These are phyloP conservation scores for Clonostachys byssicola DNA, from an alignment of 2,329 filamentous ascomycete species.

Conservation along the genomic window DNA sequence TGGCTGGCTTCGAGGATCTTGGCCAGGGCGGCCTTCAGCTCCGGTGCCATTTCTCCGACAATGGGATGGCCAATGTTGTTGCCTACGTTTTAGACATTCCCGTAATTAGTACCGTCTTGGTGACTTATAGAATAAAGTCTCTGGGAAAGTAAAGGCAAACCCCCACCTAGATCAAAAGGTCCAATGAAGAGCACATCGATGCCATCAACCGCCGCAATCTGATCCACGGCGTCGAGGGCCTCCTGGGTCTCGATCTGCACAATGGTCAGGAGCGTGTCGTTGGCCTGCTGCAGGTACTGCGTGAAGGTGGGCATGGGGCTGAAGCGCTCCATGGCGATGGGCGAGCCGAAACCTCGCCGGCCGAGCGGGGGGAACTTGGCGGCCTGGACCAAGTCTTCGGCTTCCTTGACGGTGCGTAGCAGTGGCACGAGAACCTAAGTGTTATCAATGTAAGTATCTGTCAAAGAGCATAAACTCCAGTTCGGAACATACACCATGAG, in stretches of 20 bases:
- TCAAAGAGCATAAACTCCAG: no score
- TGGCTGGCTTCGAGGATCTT: slow-evolving; percentile 53
- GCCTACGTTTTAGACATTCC: slow-evolving; percentile 17
- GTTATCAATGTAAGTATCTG: slow-evolving; percentile 2
- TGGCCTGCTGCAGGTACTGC: slow-evolving; percentile 45
- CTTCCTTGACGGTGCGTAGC: slow-evolving; percentile 36
- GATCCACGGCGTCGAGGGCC: slow-evolving; percentile 55
- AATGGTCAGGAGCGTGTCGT: slow-evolving; percentile 53
- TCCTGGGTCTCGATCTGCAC: slow-evolving; percentile 66
- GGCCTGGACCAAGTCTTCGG: slow-evolving; percentile 35
- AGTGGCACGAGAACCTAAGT: slow-evolving; percentile 38
- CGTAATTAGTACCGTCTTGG: not conserved
- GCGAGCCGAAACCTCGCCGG: slow-evolving; percentile 43
- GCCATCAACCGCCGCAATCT: slow-evolving; percentile 55
- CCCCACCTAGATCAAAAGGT: slow-evolving; percentile 59
- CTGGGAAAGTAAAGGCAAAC: not conserved
- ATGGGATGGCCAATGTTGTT: slow-evolving; percentile 61
- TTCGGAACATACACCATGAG: slow-evolving; percentile 36
- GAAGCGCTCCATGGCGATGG: slow-evolving; percentile 37
- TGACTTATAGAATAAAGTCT: slow-evolving; percentile 1
- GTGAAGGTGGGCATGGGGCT: slow-evolving; percentile 35
- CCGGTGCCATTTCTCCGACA: slow-evolving; percentile 51
- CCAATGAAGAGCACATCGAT: slow-evolving; percentile 63
- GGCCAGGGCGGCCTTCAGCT: slow-evolving; percentile 55
- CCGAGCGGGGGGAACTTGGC: slow-evolving; percentile 47